phyloP scores from a whole-genome alignment of 2,329 filamentous ascomycete genomes.

The Hyphodiscus sp. region DNA sequence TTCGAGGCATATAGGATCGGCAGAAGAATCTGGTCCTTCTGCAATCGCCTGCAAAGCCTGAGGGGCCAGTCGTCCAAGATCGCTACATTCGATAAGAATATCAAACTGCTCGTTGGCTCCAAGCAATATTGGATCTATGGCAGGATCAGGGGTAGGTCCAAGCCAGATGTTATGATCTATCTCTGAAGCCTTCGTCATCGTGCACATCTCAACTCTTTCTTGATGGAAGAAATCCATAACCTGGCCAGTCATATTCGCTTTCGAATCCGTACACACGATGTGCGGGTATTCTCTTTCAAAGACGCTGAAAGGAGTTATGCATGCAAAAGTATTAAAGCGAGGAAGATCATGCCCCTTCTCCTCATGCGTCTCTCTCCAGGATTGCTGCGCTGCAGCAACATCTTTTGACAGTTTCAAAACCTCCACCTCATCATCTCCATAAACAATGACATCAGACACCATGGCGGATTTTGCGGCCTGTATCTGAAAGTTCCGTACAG shows the following conservation, averaged over 20 bases:
- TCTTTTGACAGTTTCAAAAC: slow-evolving; percentile 58
- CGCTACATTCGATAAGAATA: slow-evolving; percentile 81
- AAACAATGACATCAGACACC: slow-evolving; percentile 87
- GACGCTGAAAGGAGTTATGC: slow-evolving; percentile 54
- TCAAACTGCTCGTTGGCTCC: slow-evolving; percentile 62
- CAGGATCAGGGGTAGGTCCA: slow-evolving; percentile 73
- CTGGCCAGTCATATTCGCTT: slow-evolving; percentile 65
- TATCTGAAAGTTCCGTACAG: slow-evolving; percentile 95
- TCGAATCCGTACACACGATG: slow-evolving; percentile 68
- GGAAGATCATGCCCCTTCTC: slow-evolving; percentile 48
- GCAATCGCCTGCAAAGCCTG: slow-evolving; percentile 58
- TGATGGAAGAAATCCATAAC: slow-evolving; percentile 85
- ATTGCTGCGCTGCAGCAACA: slow-evolving; percentile 69
- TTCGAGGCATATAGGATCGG: slow-evolving; percentile 48
- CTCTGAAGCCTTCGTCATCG: slow-evolving; percentile 84
- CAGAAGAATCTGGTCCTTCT: slow-evolving; percentile 39
- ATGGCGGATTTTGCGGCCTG: slow-evolving; percentile 83
- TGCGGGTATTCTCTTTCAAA: slow-evolving; percentile 66
- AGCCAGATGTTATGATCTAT: slow-evolving; percentile 87
- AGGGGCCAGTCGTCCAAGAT: slow-evolving; percentile 71
- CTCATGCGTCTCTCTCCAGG: slow-evolving; percentile 64
- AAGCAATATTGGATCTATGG: slow-evolving; percentile 33
- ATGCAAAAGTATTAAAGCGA: slow-evolving; percentile 80
- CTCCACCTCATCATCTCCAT: slow-evolving; percentile 64
- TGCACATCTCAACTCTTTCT: slow-evolving; percentile 87